These are phyloP conservation scores for Rauvolfia tetraphylla DNA, from an alignment of 257 asterid genomes.

Conservation along the genomic window DNA sequence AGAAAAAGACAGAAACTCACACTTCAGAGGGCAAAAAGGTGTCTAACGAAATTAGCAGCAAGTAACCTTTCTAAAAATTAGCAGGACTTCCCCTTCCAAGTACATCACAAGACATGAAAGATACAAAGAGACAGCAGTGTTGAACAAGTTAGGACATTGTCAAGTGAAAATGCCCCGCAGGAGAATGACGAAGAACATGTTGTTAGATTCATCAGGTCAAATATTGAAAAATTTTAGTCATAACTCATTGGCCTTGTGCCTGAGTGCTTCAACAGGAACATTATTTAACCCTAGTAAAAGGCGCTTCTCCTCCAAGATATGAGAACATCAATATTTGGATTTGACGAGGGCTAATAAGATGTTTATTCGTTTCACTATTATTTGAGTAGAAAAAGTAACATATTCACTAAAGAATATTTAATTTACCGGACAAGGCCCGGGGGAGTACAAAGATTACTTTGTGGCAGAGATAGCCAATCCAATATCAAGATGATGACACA, in stretches of 20 bases:
- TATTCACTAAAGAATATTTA: neutral
- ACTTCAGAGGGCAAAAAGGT: too few relatives aligned
- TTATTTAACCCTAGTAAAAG: neutral
- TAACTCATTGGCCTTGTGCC: neutral
- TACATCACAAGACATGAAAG: neutral
- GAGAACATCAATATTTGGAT: neutral
- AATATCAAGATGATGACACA: neutral
- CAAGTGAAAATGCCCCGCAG: neutral
- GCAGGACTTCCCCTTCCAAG: neutral
- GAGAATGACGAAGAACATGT: neutral
- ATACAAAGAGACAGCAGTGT: neutral
- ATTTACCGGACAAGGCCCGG: neutral
- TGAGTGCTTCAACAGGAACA: neutral
- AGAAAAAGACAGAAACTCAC: too few relatives aligned
- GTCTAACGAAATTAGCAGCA: neutral
- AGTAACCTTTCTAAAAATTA: too few relatives aligned
- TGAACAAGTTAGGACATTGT: neutral
- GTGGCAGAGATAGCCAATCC: too few relatives aligned
- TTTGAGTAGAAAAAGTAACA: neutral
- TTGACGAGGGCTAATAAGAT: neutral
- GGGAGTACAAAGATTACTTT: neutral
- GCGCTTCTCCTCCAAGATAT: neutral
- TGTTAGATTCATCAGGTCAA: neutral
- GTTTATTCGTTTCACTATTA: neutral
- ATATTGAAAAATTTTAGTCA: too few relatives aligned